Evolutionary conservation across 108 stramenopile genomes (phyloP), one percentile per base, ranked within the genome.

Genomic region (Hondaea fermentalgiana): DNA sequence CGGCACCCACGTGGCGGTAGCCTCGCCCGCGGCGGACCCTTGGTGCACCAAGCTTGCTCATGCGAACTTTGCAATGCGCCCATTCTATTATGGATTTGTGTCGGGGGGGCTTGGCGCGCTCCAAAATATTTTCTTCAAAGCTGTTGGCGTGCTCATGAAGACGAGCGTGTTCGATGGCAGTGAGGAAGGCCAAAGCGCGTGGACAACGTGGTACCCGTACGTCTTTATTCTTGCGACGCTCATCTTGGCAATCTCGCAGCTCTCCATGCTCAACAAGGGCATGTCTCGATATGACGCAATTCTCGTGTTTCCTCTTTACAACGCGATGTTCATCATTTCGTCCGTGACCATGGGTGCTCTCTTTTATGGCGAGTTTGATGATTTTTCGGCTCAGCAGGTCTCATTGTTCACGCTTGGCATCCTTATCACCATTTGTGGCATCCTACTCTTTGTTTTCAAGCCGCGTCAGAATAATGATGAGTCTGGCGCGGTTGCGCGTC

Each of bases 271-370:
- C 25, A 83, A 83, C 28, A 83, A 83, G 4, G 76, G 76, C 76
- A 83, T 83, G 76, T 53, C 49, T 6, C 45, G 76, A 12, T 83
- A 83, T 45, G 76, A 83, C 51, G 76, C 76, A 0, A 53, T 83
- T 35, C 76, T 83, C 23, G 76, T 83, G 1, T 83, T 83, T 53
- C 76, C 76, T 14, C 28, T 83, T 43, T 83, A 83, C 51, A 83
- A 83, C 28, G 76, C 76, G 12, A 53, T 53, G 76, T 83, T 45
- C 51, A 83, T 83, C 49, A n/a, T 83, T 17, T 12, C 51, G 10
- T 53, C 49, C 45, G 76, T 83, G 45, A 53, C 76, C 76, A 83
- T 83, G 76, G 76, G 76, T 23, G 76, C 76, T 6, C 76, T 83
- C 10, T 83, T 25, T 23, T 83, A 83, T 45, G 76, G 76, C 76